Evolutionary conservation across 2,329 filamentous ascomycete genomes (phyloP), one percentile per base, ranked within the genome.

Genomic region (Geosmithia morbida): DNA sequence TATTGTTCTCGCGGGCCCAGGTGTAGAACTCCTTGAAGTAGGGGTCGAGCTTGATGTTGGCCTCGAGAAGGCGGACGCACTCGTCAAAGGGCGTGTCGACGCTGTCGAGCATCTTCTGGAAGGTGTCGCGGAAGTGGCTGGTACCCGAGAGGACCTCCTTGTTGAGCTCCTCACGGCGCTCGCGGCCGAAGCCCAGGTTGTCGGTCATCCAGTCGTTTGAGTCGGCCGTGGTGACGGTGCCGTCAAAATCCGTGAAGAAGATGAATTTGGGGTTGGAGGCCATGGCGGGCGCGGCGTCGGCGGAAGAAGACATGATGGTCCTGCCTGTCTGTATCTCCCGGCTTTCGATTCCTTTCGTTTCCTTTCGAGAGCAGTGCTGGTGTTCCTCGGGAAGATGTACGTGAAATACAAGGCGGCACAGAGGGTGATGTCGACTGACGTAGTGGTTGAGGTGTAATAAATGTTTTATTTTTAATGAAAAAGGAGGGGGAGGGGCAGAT

Each of bases 161-260:
- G 68, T 94, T 95, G 53, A 80, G 78, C 60, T 81, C 66, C 48
- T 75, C 74, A 52, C 92, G 87, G 55, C 79, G 76, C 51, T 76
- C 79, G 26, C 65, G 59, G 46, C 92, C 92, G 61, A 83, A 95
- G 52, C 92, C 92, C 51, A 96, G 75, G 66, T 86, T 92, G 70
- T 97, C 92, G 49, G 89, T 96, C 79, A 90, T 70, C 64, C 66
- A 77, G 65, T 79, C 77, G 61, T 81, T 83, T 61, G 71, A 76
- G 65, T 82, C 79, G 57, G 75, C 70, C 48, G 72, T 74, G 45
- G 90, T 96, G 62, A 96, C 90, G 47, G 89, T 97, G 59, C 92
- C 92, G 66, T 98, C 92, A 62, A 97, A 97, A 69, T 98, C 92
- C 56, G 89, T 95, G 72, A 97, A 97, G 77, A 98, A 96, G 71